These are phyloP conservation scores for Saitozyma podzolica DNA, from an alignment of 768 basidiomycete genomes.

Conservation along the genomic window DNA sequence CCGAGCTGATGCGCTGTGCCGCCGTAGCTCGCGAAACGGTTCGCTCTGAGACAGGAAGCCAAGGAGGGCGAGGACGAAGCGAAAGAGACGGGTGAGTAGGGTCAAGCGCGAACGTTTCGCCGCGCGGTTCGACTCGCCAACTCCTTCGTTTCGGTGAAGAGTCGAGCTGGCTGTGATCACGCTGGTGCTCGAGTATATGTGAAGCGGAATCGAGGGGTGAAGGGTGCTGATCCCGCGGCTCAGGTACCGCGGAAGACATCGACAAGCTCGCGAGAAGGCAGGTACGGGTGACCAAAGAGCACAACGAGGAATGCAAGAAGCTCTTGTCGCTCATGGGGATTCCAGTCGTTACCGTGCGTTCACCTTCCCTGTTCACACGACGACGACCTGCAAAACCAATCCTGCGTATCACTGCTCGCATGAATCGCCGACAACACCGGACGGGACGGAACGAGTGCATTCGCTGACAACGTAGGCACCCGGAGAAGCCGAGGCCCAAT, in stretches of 20 bases:
- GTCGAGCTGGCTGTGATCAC: too few species aligned
- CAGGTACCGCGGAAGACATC: conserved; percentile 84
- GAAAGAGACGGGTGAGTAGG: conserved; percentile 73
- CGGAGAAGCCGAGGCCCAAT: conserved; percentile 98
- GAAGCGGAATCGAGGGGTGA: neutral
- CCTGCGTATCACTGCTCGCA: too few species aligned
- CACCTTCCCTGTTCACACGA: neutral
- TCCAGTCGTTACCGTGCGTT: conserved; percentile 80
- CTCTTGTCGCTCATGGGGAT: conserved; percentile 94
- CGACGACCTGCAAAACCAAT: neutral
- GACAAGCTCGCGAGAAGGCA: conserved; percentile 85
- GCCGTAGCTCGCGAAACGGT: conserved; percentile 87
- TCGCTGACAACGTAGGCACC: conserved; percentile 68
- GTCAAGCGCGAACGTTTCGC: too few species aligned
- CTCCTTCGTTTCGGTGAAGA: too few species aligned
- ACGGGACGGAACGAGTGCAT: neutral
- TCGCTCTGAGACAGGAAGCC: conserved; percentile 83
- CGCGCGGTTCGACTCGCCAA: too few species aligned
- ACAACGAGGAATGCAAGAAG: conserved; percentile 90
- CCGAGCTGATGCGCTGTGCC: too few species aligned
- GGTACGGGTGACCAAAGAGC: conserved; percentile 91
- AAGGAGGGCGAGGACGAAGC: conserved; percentile 95
- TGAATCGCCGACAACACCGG: neutral
- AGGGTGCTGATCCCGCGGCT: neutral
- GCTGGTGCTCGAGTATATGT: neutral